These are phyloP conservation scores for Marasmius sp. DNA, from an alignment of 1,284 basidiomycete species.

Conservation along the genomic window DNA sequence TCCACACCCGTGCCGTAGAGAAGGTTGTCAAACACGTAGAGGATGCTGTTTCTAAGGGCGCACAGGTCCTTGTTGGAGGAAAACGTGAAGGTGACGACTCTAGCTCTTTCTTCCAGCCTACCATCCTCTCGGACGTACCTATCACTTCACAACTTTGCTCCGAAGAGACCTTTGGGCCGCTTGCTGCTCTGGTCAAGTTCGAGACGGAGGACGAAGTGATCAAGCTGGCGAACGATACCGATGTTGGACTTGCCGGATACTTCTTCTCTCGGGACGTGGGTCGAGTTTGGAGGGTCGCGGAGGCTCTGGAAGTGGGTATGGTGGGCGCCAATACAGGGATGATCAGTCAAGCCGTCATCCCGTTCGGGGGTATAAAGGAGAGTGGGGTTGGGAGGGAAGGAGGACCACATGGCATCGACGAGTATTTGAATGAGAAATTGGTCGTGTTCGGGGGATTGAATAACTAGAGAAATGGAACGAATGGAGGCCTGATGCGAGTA, in stretches of 20 bases:
- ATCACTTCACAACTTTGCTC: slow-evolving; percentile 56
- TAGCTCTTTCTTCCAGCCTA: slow-evolving; percentile 82
- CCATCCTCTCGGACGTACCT: slow-evolving; percentile 88
- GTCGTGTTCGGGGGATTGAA: slow-evolving; percentile 71
- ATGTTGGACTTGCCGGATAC: slow-evolving; percentile 91
- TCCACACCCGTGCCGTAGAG: slow-evolving; percentile 82
- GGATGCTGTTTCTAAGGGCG: slow-evolving; percentile 82
- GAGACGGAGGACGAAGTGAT: slow-evolving; percentile 93
- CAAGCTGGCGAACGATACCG: slow-evolving; percentile 79
- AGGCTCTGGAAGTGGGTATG: slow-evolving; percentile 96
- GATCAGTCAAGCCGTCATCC: slow-evolving; percentile 80
- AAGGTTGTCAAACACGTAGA: slow-evolving; percentile 90
- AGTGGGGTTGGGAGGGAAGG: slow-evolving; percentile 83
- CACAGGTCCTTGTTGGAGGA: slow-evolving; percentile 88
- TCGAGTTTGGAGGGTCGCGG: slow-evolving; percentile 96
- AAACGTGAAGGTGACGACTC: slow-evolving; percentile 60
- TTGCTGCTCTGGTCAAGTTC: slow-evolving; percentile 81
- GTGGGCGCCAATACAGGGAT: slow-evolving; percentile 86
- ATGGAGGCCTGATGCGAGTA: too few species aligned
- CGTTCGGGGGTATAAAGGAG: slow-evolving; percentile 93
- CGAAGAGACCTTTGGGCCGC: slow-evolving; percentile 91
- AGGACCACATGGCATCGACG: slow-evolving; percentile 73
- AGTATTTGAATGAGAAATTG: slow-evolving; percentile 81
- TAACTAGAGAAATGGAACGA: not conserved
- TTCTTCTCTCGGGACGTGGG: slow-evolving; percentile 92